Conservation (phyloP, 2,329 filamentous ascomycete genomes). For the Leptographium wingfieldii region DNA sequence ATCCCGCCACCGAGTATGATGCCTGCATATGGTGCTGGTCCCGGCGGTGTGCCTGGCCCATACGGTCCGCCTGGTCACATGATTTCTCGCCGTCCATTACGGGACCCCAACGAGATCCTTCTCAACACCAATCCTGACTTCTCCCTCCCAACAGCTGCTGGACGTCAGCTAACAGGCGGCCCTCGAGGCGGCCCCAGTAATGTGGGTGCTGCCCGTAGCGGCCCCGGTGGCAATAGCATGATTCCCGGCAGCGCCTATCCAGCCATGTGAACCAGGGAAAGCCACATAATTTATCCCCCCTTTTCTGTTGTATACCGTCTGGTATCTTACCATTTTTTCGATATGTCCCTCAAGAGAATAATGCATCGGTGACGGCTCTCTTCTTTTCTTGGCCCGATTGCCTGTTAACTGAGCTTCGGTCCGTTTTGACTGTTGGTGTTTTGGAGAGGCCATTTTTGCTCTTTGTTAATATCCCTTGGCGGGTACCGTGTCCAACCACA, state of each 20-base stretch:
- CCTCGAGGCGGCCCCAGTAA: conserved; percentile 9
- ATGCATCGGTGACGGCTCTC: neutral
- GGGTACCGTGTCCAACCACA: neutral
- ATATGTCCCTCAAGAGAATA: neutral
- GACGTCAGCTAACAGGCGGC: conserved; percentile 7
- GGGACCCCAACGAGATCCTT: conserved; percentile 57
- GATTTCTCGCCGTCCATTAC: conserved; percentile 29
- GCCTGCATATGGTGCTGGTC: conserved; percentile 24
- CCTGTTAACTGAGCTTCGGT: neutral
- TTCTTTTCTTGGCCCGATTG: neutral
- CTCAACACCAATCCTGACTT: conserved; percentile 80
- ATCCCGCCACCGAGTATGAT: conserved; percentile 39
- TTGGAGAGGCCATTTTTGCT: neutral
- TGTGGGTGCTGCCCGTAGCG: conserved; percentile 12
- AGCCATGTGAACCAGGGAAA: conserved; percentile 6
- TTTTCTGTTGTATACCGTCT: neutral
- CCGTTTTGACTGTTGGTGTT: neutral
- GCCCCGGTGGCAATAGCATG: conserved; percentile 25
- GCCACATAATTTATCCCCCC: neutral
- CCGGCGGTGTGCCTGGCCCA: neutral
- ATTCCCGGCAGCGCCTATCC: conserved; percentile 43
- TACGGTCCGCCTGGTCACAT: neutral
- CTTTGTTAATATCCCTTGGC: neutral
- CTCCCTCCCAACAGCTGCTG: conserved; percentile 40
- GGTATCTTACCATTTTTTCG: neutral